Conservation (phyloP, 2,329 filamentous ascomycete genomes). For the Thielaviopsis populi region DNA sequence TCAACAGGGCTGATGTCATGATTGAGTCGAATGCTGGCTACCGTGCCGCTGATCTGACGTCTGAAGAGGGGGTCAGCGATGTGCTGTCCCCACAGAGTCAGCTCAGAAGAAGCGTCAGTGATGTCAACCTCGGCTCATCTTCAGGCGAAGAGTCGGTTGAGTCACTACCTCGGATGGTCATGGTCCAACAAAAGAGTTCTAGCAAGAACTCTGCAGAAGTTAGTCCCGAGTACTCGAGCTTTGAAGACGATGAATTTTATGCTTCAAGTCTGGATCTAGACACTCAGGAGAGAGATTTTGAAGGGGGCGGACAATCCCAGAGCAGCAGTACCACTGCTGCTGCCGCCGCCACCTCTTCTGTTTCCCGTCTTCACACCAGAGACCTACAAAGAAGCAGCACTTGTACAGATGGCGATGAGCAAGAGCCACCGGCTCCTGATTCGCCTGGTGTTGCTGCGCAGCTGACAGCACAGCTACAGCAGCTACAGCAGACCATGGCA, state of each 20-base stretch:
- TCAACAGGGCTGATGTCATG: slow-evolving; percentile 56
- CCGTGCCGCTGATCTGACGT: slow-evolving; percentile 11
- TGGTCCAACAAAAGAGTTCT: background rate
- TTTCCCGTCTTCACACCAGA: background rate
- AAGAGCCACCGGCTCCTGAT: background rate
- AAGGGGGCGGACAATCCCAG: background rate
- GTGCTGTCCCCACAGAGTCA: slow-evolving; percentile 16
- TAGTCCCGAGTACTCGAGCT: slow-evolving; percentile 30
- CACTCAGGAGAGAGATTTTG: slow-evolving; percentile 26
- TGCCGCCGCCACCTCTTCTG: background rate
- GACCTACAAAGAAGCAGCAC: slow-evolving; percentile 8
- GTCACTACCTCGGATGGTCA: slow-evolving; percentile 11
- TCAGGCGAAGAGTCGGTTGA: slow-evolving; percentile 13
- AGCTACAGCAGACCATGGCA: slow-evolving; percentile 57
- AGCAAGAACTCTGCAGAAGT: background rate
- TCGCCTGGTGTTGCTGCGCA: slow-evolving; percentile 56
- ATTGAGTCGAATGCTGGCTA: slow-evolving; percentile 29
- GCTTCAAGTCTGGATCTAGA: slow-evolving; percentile 25
- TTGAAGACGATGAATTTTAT: slow-evolving; percentile 30
- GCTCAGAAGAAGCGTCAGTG: slow-evolving; percentile 14
- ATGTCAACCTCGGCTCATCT: slow-evolving; percentile 9
- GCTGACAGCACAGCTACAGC: slow-evolving; percentile 56
- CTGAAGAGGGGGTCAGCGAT: slow-evolving; percentile 1
- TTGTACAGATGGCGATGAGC: slow-evolving; percentile 2
- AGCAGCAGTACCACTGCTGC: background rate